A percentile compares a stretch with the other conserved stretches of the same genome.
Evolutionary conservation across 2,329 filamentous ascomycete species (phyloP).

Genomic region (Ascochyta rabiei): DNA sequence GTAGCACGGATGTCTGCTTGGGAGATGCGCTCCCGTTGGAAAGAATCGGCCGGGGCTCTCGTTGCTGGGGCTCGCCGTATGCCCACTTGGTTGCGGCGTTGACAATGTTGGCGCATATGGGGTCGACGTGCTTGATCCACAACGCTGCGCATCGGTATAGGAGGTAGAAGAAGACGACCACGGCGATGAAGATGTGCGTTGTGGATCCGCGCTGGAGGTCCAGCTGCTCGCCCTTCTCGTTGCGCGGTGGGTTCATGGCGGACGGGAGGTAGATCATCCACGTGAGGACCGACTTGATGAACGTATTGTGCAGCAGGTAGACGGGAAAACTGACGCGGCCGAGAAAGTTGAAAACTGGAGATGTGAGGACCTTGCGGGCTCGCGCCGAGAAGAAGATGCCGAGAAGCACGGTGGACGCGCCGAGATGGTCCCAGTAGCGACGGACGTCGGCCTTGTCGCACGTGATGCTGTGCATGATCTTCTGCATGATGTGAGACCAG

Average conservation of each 20-base stretch:
- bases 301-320: conserved; percentile 67
- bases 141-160: conserved; percentile 42
- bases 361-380: conserved; percentile 60
- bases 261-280: conserved; percentile 62
- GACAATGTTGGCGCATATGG: conserved; percentile 40
- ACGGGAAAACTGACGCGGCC: conserved; percentile 69
- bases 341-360: conserved; percentile 64
- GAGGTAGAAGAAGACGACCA: conserved; percentile 45
- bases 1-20: conserved; percentile 29
- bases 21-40: conserved; percentile 21
- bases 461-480: conserved; percentile 54
- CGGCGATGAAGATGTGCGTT: conserved; percentile 42
- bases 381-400: conserved; percentile 60
- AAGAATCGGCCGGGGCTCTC: conserved; percentile 29
- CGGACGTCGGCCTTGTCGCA: conserved; percentile 56
- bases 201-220: conserved; percentile 43
- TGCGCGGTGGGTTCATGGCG: conserved; percentile 45
- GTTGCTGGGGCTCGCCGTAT: conserved; percentile 31
- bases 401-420: conserved; percentile 57
- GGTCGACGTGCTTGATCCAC: conserved; percentile 46
- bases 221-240: conserved; percentile 45
- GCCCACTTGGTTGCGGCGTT: conserved; percentile 43
- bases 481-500: conserved; percentile 60
- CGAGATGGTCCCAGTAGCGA: conserved; percentile 58
- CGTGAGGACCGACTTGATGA: conserved; percentile 64